phyloP scores from a whole-genome alignment of 1,284 basidiomycete species.

The Takashimella koratensis region DNA sequence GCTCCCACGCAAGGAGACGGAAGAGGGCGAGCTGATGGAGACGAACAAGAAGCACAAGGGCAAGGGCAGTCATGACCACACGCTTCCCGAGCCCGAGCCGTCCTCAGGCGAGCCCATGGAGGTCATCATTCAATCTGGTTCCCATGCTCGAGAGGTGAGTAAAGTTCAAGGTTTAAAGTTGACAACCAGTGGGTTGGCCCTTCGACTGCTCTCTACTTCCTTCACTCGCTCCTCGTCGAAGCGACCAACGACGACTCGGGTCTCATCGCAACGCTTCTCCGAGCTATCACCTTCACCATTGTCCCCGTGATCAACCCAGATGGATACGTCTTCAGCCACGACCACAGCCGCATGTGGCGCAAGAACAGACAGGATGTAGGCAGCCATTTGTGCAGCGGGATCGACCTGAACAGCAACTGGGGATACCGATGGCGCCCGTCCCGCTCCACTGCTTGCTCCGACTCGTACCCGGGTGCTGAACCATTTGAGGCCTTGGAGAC shows the following conservation, averaged over 20 bases:
- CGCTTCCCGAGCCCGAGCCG: background rate
- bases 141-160: slow-evolving; percentile 72
- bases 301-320: slow-evolving; percentile 79
- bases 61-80: background rate
- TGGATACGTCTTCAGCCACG: slow-evolving; percentile 67
- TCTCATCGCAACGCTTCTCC: slow-evolving; percentile 52
- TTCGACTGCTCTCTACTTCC: slow-evolving; percentile 66
- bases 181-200: slow-evolving; percentile 71
- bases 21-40: slow-evolving; percentile 7
- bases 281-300: slow-evolving; percentile 67
- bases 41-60: slow-evolving; percentile 9
- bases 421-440: slow-evolving; percentile 46
- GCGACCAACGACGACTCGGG: slow-evolving; percentile 45
- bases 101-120: slow-evolving; percentile 38
- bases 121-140: slow-evolving; percentile 69
- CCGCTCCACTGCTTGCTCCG: slow-evolving; percentile 54
- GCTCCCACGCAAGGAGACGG: slow-evolving; percentile 12
- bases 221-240: slow-evolving; percentile 63
- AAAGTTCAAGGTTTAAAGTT: background rate
- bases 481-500: slow-evolving; percentile 74
- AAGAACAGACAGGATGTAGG: slow-evolving; percentile 66
- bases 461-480: slow-evolving; percentile 66
- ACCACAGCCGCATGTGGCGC: slow-evolving; percentile 70
- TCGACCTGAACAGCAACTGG: slow-evolving; percentile 81
- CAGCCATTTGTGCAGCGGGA: slow-evolving; percentile 54